A percentile compares a stretch with the other conserved stretches of the same genome.
These are phyloP conservation scores for Selaginella moellendorffii DNA, from an alignment of 75 land plant genomes.

Conservation along the genomic window DNA sequence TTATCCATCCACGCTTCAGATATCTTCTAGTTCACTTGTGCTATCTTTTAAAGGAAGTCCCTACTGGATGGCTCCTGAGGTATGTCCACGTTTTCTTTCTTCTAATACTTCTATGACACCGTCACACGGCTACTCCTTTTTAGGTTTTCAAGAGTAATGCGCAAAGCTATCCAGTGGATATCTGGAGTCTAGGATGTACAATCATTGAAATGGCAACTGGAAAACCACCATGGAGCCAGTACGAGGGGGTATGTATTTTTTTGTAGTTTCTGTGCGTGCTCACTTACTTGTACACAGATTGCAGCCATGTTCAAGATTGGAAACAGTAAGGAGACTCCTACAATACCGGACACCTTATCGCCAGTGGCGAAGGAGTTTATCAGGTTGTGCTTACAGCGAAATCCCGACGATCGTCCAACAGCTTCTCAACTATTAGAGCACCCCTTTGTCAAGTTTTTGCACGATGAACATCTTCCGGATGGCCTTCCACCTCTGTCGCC, in stretches of 20 bases:
- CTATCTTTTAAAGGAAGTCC: constrained; percentile 76
- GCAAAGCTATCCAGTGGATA: constrained; percentile 45
- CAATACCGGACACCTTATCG: constrained; percentile 57
- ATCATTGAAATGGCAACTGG: constrained; percentile 95
- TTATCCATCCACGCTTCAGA: constrained; percentile 30
- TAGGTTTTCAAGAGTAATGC: not conserved
- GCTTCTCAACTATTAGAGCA: constrained; percentile 61
- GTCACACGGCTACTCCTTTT: too few species aligned
- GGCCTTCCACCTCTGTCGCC: not conserved
- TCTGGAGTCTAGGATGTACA: constrained; percentile 99
- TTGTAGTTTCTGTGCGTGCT: not conserved
- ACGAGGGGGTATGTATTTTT: constrained; percentile 57
- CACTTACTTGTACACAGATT: constrained; percentile 22
- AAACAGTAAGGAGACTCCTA: constrained; percentile 66
- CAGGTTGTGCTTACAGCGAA: constrained; percentile 43
- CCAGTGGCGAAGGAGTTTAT: constrained; percentile 56
- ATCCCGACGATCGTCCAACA: constrained; percentile 52
- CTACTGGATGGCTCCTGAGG: constrained; percentile 99
- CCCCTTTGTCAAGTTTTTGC: constrained; percentile 28
- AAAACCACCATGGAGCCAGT: constrained; percentile 93
- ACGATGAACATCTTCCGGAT: not conserved
- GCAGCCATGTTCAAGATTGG: constrained; percentile 88
- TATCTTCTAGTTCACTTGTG: constrained; percentile 35
- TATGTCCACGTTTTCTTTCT: constrained; percentile 7
- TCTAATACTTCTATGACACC: too few species aligned